Evolutionary conservation across 148 eudicot species (phyloP), one percentile per base, ranked within the genome.

Genomic region (Cornus controversa): DNA sequence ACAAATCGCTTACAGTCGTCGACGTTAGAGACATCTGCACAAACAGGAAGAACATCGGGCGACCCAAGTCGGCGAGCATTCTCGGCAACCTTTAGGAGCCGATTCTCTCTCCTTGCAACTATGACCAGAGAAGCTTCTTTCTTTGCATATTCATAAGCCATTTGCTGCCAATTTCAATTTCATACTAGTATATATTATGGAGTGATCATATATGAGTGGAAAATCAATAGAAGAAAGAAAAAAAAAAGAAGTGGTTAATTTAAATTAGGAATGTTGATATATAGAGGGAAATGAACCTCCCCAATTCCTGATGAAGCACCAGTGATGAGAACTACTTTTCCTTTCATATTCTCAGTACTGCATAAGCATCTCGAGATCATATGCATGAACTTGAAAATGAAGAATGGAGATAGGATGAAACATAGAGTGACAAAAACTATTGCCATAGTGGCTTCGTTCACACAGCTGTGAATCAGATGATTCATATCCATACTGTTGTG

Each of bases 221-320:
- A 29, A 29, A 3, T 1, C 1, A 31, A 31, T 31, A 29, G 1
- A 29, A 1, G 3, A 3, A 29, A 3, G 3, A 3, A 29, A 3
- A 3, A 29, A 31, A 31, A 31, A 31, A 5, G 5, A 27, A 40
- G 24, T 22, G 25, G n/a, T n/a, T n/a, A n/a, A n/a, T n/a, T n/a
- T n/a, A n/a, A n/a, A n/a, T n/a, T n/a, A n/a, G n/a, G n/a, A n/a
- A n/a, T n/a, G n/a, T n/a, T n/a, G 22, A n/a, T n/a, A n/a, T n/a
- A 14, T 31, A 2, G 28, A 40, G 40, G 9, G 25, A 8, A 14
- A 20, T 15, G 14, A 22, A 81, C 85, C 84, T 81, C 80, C 3
- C 84, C 84, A 25, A 77, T 77, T 28, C 84, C 84, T 26, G 84
- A 82, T 18, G 81, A 78, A 70, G 78, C 85, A 26, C 85, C 85